These are phyloP conservation scores for Ceratocystis papillata DNA, from an alignment of 2,329 filamentous ascomycete genomes.

Conservation along the genomic window DNA sequence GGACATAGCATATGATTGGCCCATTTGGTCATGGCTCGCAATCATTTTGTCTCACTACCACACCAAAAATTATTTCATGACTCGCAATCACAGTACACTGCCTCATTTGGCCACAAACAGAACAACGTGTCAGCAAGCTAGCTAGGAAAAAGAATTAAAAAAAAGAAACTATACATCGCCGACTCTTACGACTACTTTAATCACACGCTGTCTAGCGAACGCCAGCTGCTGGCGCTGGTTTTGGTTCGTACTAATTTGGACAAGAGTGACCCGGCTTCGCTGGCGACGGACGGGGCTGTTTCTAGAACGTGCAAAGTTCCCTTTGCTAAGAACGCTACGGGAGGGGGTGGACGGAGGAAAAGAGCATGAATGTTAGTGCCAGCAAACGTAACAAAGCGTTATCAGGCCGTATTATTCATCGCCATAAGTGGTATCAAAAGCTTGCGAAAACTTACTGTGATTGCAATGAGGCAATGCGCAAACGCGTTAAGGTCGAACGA, in stretches of 20 bases:
- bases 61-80: not conserved
- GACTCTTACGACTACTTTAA: constrained; percentile 12
- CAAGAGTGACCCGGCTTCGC: constrained; percentile 28
- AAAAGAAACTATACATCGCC: not conserved
- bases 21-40: too few relatives aligned
- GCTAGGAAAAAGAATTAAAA: not conserved
- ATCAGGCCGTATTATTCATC: not conserved
- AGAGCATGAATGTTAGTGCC: not conserved
- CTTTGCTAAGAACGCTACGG: constrained; percentile 13
- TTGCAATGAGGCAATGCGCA: constrained; percentile 41
- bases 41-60: too few relatives aligned
- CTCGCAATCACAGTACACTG: not conserved
- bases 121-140: not conserved
- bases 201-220: constrained; percentile 31
- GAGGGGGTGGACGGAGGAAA: not conserved
- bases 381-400: not conserved
- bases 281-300: constrained; percentile 26
- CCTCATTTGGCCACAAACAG: not conserved
- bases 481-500: constrained; percentile 35
- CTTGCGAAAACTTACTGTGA: constrained; percentile 35
- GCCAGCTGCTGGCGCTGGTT: constrained; percentile 27
- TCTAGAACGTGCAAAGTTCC: not conserved
- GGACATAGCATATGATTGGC: too few relatives aligned
- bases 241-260: constrained; percentile 23
- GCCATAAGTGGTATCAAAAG: not conserved